A percentile compares a stretch with the other conserved stretches of the same genome.
Evolutionary conservation across 2,329 filamentous ascomycete species (phyloP).

Genomic region (Sporothrix euskadiensis): DNA sequence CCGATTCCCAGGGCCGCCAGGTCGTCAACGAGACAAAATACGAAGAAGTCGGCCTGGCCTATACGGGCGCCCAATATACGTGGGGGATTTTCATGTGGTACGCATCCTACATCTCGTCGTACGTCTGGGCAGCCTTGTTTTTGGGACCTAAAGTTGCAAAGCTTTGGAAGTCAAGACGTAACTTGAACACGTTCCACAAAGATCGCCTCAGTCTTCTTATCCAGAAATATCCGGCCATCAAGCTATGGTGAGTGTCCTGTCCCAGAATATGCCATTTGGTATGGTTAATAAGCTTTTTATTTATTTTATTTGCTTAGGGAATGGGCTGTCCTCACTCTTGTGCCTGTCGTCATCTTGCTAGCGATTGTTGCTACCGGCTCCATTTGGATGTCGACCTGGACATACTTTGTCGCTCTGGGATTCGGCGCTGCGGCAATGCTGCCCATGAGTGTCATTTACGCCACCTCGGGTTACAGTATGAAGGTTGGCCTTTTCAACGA

Average conservation of each 20-base stretch:
- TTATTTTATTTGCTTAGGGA: background rate
- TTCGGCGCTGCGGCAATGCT: slow-evolving; percentile 33
- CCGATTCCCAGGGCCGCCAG: slow-evolving; percentile 24
- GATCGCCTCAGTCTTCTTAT: slow-evolving; percentile 4
- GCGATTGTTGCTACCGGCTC: slow-evolving; percentile 31
- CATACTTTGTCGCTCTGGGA: slow-evolving; percentile 33
- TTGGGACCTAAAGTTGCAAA: slow-evolving; percentile 1
- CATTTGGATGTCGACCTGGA: slow-evolving; percentile 33
- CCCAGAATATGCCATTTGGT: background rate
- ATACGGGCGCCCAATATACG: slow-evolving; percentile 31
- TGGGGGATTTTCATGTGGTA: slow-evolving; percentile 32
- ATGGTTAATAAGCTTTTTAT: background rate
- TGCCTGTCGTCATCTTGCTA: slow-evolving; percentile 30
- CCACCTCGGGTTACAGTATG: slow-evolving; percentile 32
- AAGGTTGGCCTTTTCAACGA: slow-evolving; percentile 33
- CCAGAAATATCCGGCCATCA: slow-evolving; percentile 13
- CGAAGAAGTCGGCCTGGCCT: slow-evolving; percentile 32
- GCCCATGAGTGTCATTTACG: slow-evolving; percentile 33
- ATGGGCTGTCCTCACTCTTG: background rate
- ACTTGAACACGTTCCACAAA: background rate
- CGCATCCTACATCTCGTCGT: slow-evolving; percentile 9
- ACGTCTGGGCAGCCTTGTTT: slow-evolving; percentile 4
- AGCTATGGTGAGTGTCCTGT: background rate
- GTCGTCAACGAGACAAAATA: slow-evolving; percentile 32
- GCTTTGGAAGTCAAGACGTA: background rate